These are phyloP conservation scores for Fusarium sp. DNA, from an alignment of 2,329 filamentous ascomycete genomes.

Conservation along the genomic window DNA sequence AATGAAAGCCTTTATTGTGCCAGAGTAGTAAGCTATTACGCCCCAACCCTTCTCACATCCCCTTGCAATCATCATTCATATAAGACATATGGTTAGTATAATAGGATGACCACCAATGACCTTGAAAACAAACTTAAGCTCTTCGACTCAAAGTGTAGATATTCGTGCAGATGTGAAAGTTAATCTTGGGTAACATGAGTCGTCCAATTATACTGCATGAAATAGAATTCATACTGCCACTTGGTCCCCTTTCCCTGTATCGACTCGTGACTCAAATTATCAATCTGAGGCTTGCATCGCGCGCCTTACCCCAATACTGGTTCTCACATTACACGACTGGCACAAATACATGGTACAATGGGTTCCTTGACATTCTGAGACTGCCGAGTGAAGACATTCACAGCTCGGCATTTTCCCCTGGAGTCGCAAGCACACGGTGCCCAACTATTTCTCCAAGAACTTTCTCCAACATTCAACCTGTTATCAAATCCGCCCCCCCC, in stretches of 20 bases:
- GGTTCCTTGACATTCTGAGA: background rate
- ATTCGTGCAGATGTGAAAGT: rapidly evolving
- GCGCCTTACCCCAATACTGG: rapidly evolving
- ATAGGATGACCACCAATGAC: too few species aligned
- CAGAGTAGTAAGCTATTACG: too few species aligned
- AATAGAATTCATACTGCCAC: background rate
- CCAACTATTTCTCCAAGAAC: too few species aligned
- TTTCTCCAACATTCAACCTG: rapidly evolving
- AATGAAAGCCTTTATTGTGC: too few species aligned
- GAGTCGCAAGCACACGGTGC: too few species aligned
- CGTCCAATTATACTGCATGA: background rate
- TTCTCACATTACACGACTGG: rapidly evolving
- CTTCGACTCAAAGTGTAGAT: rapidly evolving
- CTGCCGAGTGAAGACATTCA: rapidly evolving
- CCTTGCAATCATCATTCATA: too few species aligned
- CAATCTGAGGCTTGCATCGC: rapidly evolving
- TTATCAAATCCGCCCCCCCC: rapidly evolving
- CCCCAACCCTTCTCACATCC: too few species aligned
- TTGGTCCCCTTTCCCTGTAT: background rate
- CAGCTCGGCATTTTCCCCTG: background rate
- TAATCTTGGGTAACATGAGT: background rate
- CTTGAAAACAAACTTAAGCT: background rate
- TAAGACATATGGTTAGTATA: too few species aligned
- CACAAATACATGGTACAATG: rapidly evolving
- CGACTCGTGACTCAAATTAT: background rate